These are phyloP conservation scores for Aspergillus sp. DNA, from an alignment of 2,329 filamentous ascomycete species.

Conservation along the genomic window DNA sequence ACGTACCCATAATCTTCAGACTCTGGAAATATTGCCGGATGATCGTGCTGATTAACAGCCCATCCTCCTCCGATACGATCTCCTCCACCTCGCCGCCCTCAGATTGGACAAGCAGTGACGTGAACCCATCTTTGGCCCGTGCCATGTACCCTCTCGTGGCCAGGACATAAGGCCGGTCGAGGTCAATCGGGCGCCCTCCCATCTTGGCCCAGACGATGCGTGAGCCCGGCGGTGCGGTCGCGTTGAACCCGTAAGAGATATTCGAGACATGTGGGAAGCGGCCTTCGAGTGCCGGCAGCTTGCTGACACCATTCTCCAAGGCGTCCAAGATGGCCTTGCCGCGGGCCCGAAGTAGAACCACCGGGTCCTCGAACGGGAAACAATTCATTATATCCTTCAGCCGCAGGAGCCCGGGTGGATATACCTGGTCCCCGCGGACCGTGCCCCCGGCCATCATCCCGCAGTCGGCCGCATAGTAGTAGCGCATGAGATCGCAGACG, in stretches of 20 bases:
- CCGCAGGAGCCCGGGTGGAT: conserved; percentile 66
- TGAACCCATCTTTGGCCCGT: conserved; percentile 77
- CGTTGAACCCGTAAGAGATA: conserved; percentile 66
- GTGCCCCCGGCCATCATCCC: conserved; percentile 77
- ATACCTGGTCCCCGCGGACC: conserved; percentile 80
- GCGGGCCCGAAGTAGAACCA: conserved; percentile 63
- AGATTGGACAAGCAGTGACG: conserved; percentile 61
- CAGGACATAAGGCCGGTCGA: conserved; percentile 57
- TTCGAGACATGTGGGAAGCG: conserved; percentile 82
- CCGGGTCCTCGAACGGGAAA: conserved; percentile 87
- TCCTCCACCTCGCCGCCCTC: conserved; percentile 70
- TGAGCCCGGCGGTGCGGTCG: conserved; percentile 48
- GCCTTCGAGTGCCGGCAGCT: conserved; percentile 74
- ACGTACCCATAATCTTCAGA: conserved; percentile 68
- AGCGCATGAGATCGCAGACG: conserved; percentile 82
- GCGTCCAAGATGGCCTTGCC: conserved; percentile 69
- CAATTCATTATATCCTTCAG: conserved; percentile 79
- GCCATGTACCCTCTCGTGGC: conserved; percentile 84
- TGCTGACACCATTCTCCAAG: conserved; percentile 71
- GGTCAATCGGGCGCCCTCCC: conserved; percentile 51
- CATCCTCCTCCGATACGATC: conserved; percentile 76
- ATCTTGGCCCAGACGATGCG: conserved; percentile 57
- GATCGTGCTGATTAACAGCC: conserved; percentile 75
- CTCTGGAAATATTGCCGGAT: conserved; percentile 87
- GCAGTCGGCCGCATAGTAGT: conserved; percentile 72